Conservation (phyloP, 2,329 filamentous ascomycete species). For the Claviceps maximensis region DNA sequence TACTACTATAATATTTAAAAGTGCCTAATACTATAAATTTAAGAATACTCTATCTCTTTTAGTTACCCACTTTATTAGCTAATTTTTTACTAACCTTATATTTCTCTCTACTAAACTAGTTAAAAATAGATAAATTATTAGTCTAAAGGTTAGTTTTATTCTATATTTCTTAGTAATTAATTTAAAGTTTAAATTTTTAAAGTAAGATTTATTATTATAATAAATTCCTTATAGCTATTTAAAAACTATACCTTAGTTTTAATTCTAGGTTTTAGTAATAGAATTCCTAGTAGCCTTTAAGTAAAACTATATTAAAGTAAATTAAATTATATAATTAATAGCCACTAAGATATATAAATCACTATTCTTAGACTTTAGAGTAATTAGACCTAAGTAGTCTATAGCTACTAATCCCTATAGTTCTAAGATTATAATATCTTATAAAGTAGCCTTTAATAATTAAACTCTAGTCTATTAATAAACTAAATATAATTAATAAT, state of each 20-base stretch:
- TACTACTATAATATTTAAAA: not conserved
- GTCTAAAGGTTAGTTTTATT: not conserved
- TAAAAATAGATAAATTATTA: not conserved
- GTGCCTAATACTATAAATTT: not conserved
- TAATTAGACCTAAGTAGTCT: too few species aligned
- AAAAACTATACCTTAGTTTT: not conserved
- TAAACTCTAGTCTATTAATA: too few species aligned
- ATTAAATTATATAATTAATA: too few species aligned
- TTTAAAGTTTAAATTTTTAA: not conserved
- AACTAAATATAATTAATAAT: too few species aligned
- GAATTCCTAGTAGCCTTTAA: too few species aligned
- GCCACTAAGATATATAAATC: too few species aligned
- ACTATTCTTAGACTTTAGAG: too few species aligned
- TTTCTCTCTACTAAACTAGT: not conserved
- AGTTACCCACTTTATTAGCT: not conserved
- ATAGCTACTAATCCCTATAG: too few species aligned
- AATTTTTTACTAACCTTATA: not conserved
- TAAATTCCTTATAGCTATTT: not conserved
- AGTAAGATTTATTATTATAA: not conserved
- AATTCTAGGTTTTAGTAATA: not conserved
- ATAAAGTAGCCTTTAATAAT: too few species aligned
- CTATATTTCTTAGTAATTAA: not conserved
- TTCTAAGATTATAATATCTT: too few species aligned
- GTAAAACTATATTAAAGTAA: too few species aligned
- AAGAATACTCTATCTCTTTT: not conserved